Percentiles rank a stretch among this genome's conserved stretches.
These are phyloP conservation scores for Conticribra weissflogii DNA, from an alignment of 108 stramenopile genomes.

Conservation along the genomic window DNA sequence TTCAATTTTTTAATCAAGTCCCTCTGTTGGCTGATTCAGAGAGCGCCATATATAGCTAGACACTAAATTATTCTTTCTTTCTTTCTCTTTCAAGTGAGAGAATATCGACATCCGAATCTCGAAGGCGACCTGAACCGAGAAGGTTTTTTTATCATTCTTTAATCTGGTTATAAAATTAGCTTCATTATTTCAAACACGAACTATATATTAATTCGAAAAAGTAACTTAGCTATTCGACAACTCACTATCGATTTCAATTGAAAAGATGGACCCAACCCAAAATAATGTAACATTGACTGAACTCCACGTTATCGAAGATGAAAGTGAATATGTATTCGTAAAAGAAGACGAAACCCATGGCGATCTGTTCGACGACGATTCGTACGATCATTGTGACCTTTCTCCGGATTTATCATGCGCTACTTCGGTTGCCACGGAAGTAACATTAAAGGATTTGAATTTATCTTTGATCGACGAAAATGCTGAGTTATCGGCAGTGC, in stretches of 20 bases:
- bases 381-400: slow-evolving; percentile 45
- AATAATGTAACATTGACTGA: slow-evolving; percentile 9
- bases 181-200: too few relatives aligned
- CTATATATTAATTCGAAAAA: too few relatives aligned
- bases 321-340: slow-evolving; percentile 48
- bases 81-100: too few relatives aligned
- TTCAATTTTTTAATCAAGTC: too few relatives aligned
- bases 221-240: neutral
- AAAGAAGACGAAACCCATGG: slow-evolving; percentile 19
- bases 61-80: too few relatives aligned
- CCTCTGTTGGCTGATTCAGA: too few relatives aligned
- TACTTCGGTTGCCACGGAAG: slow-evolving; percentile 39
- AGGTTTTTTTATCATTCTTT: too few relatives aligned
- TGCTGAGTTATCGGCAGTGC: slow-evolving; percentile 3
- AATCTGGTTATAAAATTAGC: too few relatives aligned
- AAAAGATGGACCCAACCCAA: slow-evolving; percentile 9
- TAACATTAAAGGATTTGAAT: slow-evolving; percentile 42
- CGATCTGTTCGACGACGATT: slow-evolving; percentile 28
- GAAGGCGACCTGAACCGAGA: too few relatives aligned
- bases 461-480: slow-evolving; percentile 13
- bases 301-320: slow-evolving; percentile 35
- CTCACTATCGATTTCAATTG: neutral
- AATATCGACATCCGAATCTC: too few relatives aligned
- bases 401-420: slow-evolving; percentile 49
- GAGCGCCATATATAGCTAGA: too few relatives aligned